Conservation (phyloP, 192 early-diverging fungal species). For the Lunasporangiospora selenospora region DNA sequence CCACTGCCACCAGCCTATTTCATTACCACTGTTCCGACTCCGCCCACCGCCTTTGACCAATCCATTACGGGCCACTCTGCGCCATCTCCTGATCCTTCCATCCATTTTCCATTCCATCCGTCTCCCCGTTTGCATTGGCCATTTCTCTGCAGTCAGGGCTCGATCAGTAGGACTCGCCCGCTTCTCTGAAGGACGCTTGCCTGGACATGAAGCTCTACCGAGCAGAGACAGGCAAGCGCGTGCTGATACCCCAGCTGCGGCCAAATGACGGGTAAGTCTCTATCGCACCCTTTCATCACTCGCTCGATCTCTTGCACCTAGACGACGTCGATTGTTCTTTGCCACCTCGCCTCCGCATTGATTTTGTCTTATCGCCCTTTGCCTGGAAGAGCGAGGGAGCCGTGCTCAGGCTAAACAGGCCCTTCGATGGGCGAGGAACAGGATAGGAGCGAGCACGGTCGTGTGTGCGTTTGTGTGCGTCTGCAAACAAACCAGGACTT, state of each 20-base stretch:
- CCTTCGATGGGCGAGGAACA: too few species aligned
- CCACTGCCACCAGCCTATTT: not conserved
- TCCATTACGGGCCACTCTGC: not conserved
- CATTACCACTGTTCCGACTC: not conserved
- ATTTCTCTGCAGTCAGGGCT: too few species aligned
- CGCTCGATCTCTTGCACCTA: not conserved
- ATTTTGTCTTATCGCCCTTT: slow-evolving; percentile 2
- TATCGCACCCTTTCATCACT: not conserved
- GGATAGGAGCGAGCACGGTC: too few species aligned
- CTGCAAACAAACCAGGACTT: too few species aligned
- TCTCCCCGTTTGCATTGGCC: not conserved
- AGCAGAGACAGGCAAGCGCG: slow-evolving; percentile 61
- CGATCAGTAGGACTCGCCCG: too few species aligned
- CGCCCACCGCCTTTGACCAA: not conserved
- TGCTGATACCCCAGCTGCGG: slow-evolving; percentile 50
- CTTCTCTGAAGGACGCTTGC: slow-evolving; percentile 26
- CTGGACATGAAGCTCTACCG: slow-evolving; percentile 60
- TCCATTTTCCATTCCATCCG: not conserved
- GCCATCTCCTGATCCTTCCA: too few species aligned
- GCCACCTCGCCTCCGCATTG: not conserved
- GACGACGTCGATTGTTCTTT: not conserved
- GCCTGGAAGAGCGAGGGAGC: slow-evolving; percentile 13
- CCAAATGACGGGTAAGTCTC: slow-evolving; percentile 44
- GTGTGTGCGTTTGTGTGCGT: too few species aligned
- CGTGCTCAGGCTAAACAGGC: too few species aligned